Percentiles rank a stretch among this genome's conserved stretches.
Evolutionary conservation across 495 filamentous ascomycete genomes (phyloP).

Genomic region (Aspergillus avenaceus): DNA sequence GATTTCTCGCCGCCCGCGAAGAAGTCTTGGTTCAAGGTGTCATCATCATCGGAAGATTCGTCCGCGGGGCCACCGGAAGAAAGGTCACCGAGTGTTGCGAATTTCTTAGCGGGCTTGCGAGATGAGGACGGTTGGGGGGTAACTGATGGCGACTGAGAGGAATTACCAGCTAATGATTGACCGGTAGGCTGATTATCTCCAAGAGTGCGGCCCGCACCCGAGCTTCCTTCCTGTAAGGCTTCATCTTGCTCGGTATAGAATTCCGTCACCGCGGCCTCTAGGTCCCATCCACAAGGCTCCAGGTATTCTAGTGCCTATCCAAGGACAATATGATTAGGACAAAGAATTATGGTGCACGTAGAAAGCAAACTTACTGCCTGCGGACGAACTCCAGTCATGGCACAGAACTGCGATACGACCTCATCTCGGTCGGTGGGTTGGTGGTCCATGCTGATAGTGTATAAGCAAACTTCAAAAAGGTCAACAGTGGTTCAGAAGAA

Average conservation of each 20-base stretch:
- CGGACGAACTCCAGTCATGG: slow-evolving; percentile 61
- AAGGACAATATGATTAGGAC: slow-evolving; percentile 2
- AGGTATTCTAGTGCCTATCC: slow-evolving; percentile 73
- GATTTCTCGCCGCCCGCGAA: slow-evolving; percentile 98
- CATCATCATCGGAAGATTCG: slow-evolving; percentile 59
- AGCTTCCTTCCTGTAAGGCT: slow-evolving; percentile 33
- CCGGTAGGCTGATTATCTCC: slow-evolving; percentile 22
- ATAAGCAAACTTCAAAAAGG: not conserved
- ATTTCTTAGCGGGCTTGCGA: slow-evolving; percentile 40
- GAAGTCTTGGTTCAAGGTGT: slow-evolving; percentile 67
- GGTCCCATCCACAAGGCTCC: slow-evolving; percentile 61
- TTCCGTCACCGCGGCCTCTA: slow-evolving; percentile 61
- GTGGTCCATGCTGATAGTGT: slow-evolving; percentile 47
- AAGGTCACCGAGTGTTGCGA: slow-evolving; percentile 54
- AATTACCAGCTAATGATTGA: slow-evolving; percentile 31
- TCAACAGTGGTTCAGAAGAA: not conserved
- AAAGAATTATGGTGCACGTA: not conserved
- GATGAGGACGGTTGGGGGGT: slow-evolving; percentile 28
- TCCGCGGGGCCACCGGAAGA: slow-evolving; percentile 45
- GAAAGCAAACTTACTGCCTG: slow-evolving; percentile 51
- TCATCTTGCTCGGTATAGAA: slow-evolving; percentile 71
- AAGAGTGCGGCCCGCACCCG: slow-evolving; percentile 28
- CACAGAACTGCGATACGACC: slow-evolving; percentile 68
- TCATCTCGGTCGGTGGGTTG: slow-evolving; percentile 58
- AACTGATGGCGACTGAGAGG: slow-evolving; percentile 29